Conservation (phyloP, 371 early-diverging fungal genomes). For the Sporodiniella umbellata region DNA sequence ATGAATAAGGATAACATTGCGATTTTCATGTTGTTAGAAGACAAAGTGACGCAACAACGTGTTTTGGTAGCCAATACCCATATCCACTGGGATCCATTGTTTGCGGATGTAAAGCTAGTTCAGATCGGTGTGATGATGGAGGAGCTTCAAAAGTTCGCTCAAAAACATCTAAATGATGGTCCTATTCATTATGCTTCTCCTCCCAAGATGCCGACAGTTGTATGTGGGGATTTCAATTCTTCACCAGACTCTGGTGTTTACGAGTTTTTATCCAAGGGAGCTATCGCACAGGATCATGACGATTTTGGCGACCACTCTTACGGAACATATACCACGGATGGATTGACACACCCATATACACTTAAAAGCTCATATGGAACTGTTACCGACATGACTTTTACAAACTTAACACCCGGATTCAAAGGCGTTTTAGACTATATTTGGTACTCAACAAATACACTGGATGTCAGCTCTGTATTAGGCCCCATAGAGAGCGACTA, state of each 20-base stretch:
- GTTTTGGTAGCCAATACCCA: conserved; percentile 93
- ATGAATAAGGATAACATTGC: conserved; percentile 98
- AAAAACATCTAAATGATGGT: conserved; percentile 41
- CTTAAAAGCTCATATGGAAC: conserved; percentile 84
- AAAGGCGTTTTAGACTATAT: conserved; percentile 97
- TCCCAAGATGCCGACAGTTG: conserved; percentile 60
- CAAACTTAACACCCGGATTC: conserved; percentile 93
- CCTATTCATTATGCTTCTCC: conserved; percentile 21
- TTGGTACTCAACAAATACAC: conserved; percentile 83
- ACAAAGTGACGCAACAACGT: conserved; percentile 65
- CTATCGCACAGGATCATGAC: conserved; percentile 72
- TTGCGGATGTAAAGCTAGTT: conserved; percentile 96
- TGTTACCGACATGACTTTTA: conserved; percentile 81
- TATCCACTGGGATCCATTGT: conserved; percentile 92
- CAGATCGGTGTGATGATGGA: conserved; percentile 96
- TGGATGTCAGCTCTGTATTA: conserved; percentile 80
- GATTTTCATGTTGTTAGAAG: conserved; percentile 82
- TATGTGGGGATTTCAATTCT: conserved; percentile 98
- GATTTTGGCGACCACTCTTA: conserved; percentile 85
- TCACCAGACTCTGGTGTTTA: conserved; percentile 90
- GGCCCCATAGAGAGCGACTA: conserved; percentile 86
- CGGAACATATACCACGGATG: conserved; percentile 83
- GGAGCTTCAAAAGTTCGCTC: conserved; percentile 65
- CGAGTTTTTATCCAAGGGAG: conserved; percentile 76
- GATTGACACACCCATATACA: conserved; percentile 74